Evolutionary conservation across 2,329 filamentous ascomycete species (phyloP), one percentile per base, ranked within the genome.

Genomic region (Sclerotinia glacialis): DNA sequence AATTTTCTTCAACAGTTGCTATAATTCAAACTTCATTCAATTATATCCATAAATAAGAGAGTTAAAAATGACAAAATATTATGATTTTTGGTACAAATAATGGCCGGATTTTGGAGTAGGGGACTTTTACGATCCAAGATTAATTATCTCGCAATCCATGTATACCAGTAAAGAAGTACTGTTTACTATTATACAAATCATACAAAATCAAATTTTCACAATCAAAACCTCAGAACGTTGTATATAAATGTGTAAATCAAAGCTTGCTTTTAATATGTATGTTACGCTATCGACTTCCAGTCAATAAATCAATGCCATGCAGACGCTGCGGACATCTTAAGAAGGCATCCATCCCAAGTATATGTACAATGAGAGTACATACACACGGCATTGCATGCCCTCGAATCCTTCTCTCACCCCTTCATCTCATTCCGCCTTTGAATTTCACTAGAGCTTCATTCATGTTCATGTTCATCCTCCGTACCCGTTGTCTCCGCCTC

Each of bases 401-500:
- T 21, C 5, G 9, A 7, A 44, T 12, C n/a, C 5, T 16, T 42
- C 40, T 7, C 18, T 11, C 26, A 34, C 42, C 12, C 21, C 26
- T 47, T 16, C 42, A 23, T 47, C 28, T 18, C n/a, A 9, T 34
- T 42, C 47, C 21, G 56, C 42, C 11, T 34, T 9, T 16, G 40
- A 7, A 46, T 34, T 11, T 12, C 6, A 14, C 42, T n/a, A 16
- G 11, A 18, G 28, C 21, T 16, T 42, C 28, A 58, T 21, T n/a
- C 40, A 49, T 56, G 42, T 7, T 55, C 53, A 40, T 55, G 52
- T 34, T 76, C 74, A 72, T 76, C 74, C 54, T 74, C 74, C 6
- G 71, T 72, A 5, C 70, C 72, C 16, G 71, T 72, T 16, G 67
- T 68, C 52, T 74, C 74, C 8, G 72, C 71, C 62, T 76, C 75